Percentiles rank a stretch among this genome's conserved stretches.
These are phyloP conservation scores for Knufia fluminis DNA, from an alignment of 2,329 filamentous ascomycete genomes.

Conservation along the genomic window DNA sequence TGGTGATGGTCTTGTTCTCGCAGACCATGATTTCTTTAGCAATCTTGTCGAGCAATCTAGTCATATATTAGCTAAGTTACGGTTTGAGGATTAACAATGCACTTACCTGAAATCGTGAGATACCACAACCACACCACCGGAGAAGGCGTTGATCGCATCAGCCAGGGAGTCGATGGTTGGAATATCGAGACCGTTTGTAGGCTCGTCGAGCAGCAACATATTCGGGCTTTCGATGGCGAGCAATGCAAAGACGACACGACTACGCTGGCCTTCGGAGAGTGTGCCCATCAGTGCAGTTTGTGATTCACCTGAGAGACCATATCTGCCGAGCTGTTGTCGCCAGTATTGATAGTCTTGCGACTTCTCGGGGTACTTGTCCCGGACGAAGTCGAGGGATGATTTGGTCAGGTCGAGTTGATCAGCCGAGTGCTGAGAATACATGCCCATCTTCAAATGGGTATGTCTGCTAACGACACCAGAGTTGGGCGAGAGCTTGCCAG, in stretches of 20 bases:
- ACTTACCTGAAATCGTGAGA: conserved; percentile 96
- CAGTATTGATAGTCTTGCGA: conserved; percentile 99
- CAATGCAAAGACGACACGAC: conserved; percentile 93
- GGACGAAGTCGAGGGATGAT: conserved; percentile 92
- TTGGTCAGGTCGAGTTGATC: conserved; percentile 98
- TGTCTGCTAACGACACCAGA: conserved; percentile 72
- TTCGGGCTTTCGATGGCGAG: conserved; percentile 92
- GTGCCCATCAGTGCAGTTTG: conserved; percentile 98
- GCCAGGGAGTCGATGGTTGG: conserved; percentile 96
- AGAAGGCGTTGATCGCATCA: conserved; percentile 94
- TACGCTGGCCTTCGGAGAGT: conserved; percentile 94
- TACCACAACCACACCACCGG: conserved; percentile 92
- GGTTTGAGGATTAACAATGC: background rate
- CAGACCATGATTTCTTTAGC: conserved; percentile 99
- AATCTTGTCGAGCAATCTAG: conserved; percentile 93
- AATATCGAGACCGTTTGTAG: conserved; percentile 98
- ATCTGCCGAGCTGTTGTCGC: conserved; percentile 92
- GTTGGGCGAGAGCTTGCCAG: conserved; percentile 82
- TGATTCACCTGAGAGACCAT: conserved; percentile 83
- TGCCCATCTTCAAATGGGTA: conserved; percentile 94
- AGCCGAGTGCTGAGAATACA: conserved; percentile 97
- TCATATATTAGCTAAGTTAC: conserved; percentile 13
- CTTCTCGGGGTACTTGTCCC: conserved; percentile 82
- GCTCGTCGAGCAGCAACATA: conserved; percentile 96
- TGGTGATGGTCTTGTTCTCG: conserved; percentile 87